Conservation (phyloP, 2,329 filamentous ascomycete genomes). For the Phialocephala subalpina region DNA sequence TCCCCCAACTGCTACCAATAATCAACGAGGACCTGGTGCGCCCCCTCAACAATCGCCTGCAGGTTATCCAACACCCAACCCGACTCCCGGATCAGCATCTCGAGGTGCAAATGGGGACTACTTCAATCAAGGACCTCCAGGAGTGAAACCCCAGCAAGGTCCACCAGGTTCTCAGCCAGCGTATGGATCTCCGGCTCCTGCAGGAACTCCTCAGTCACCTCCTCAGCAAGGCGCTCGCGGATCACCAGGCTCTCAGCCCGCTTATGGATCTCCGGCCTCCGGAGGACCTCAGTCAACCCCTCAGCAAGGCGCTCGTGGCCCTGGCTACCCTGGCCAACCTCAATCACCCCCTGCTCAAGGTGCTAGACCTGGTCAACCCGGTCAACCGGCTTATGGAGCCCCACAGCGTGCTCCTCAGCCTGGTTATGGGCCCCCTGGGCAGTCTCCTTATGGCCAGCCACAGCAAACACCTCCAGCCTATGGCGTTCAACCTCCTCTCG, state of each 20-base stretch:
- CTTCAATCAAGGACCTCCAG: constrained; percentile 1
- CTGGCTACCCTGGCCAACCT: background rate
- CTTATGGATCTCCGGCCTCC: background rate
- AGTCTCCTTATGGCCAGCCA: background rate
- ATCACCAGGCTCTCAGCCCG: background rate
- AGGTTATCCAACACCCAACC: background rate
- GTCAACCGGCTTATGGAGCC: constrained; percentile 4
- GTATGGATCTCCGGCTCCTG: constrained; percentile 3
- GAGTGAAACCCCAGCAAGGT: background rate
- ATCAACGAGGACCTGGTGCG: background rate
- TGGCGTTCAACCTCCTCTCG: background rate
- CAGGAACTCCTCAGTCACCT: constrained; percentile 1
- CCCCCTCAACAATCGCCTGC: background rate
- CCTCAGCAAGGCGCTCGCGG: background rate
- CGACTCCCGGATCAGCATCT: background rate
- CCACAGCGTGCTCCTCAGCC: background rate
- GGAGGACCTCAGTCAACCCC: constrained; percentile 2
- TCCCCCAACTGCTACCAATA: background rate
- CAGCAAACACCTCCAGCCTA: background rate
- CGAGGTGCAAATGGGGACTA: background rate
- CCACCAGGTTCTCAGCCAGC: background rate
- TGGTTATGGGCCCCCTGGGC: background rate
- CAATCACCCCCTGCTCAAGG: constrained; percentile 8
- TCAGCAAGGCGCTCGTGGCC: background rate
- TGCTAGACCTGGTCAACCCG: constrained; percentile 1